phyloP scores from a whole-genome alignment of 75 land plant genomes.

The Picea sitchensis region DNA sequence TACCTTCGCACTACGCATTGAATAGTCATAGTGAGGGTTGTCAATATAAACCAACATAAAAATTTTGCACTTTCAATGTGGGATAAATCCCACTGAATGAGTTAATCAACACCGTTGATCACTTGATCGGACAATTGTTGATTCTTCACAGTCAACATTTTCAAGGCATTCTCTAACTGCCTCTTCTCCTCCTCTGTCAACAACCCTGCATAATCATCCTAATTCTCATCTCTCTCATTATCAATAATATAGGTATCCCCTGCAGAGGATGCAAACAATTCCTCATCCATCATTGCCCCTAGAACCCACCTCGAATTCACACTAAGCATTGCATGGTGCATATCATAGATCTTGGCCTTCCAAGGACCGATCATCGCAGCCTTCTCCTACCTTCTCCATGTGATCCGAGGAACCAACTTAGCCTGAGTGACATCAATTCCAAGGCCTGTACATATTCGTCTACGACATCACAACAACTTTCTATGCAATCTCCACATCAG shows the following conservation, averaged over 20 bases:
- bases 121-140: too few relatives aligned
- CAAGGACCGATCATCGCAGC: slow-evolving; percentile 68
- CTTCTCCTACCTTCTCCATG: slow-evolving; percentile 76
- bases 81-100: too few relatives aligned
- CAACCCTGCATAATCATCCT: slow-evolving; percentile 28
- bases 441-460: slow-evolving; percentile 73
- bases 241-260: slow-evolving; percentile 30
- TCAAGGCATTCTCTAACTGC: slow-evolving; percentile 58
- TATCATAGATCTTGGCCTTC: slow-evolving; percentile 81
- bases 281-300: slow-evolving; percentile 76
- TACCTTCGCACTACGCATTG: too few relatives aligned
- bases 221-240: slow-evolving; percentile 36
- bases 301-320: slow-evolving; percentile 73
- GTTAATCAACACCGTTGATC: too few relatives aligned
- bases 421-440: slow-evolving; percentile 88
- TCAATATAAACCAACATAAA: too few relatives aligned
- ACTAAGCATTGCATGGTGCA: slow-evolving; percentile 75
- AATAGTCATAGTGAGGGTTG: too few relatives aligned
- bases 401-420: slow-evolving; percentile 62
- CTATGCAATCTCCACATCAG: slow-evolving; percentile 54
- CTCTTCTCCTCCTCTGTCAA: slow-evolving; percentile 65
- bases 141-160: slow-evolving; percentile 7
- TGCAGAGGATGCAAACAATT: slow-evolving; percentile 38
- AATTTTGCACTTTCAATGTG: too few relatives aligned
- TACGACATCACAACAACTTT: slow-evolving; percentile 75